These are phyloP conservation scores for Pilaira anomala DNA, from an alignment of 192 early-diverging fungal species.

Conservation along the genomic window DNA sequence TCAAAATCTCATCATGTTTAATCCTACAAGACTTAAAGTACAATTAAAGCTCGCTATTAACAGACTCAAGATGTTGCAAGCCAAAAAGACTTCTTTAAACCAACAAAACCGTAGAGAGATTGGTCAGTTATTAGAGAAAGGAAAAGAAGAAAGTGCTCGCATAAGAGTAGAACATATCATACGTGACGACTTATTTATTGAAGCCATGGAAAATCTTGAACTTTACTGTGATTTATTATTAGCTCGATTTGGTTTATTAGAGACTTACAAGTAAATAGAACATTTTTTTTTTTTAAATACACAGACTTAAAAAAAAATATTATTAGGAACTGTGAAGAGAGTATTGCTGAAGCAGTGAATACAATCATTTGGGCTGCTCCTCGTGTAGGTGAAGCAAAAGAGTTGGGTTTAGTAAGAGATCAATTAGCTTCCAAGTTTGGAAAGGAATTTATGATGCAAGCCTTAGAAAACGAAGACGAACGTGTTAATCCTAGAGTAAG, in stretches of 20 bases:
- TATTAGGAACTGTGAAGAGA: slow-evolving; percentile 69
- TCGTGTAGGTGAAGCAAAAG: slow-evolving; percentile 75
- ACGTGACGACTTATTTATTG: slow-evolving; percentile 88
- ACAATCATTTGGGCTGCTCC: slow-evolving; percentile 92
- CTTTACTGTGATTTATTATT: slow-evolving; percentile 86
- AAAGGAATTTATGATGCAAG: slow-evolving; percentile 70
- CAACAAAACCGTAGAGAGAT: slow-evolving; percentile 80
- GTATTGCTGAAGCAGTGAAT: slow-evolving; percentile 82
- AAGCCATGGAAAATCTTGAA: slow-evolving; percentile 92
- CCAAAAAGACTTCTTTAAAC: slow-evolving; percentile 78
- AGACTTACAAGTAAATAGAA: slow-evolving; percentile 63
- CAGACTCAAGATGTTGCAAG: slow-evolving; percentile 84
- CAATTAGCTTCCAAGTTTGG: slow-evolving; percentile 82
- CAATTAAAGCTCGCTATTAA: slow-evolving; percentile 86
- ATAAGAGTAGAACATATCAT: slow-evolving; percentile 92
- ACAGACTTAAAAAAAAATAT: not conserved
- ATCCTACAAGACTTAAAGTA: slow-evolving; percentile 71
- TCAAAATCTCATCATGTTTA: slow-evolving; percentile 41
- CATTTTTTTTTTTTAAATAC: not conserved
- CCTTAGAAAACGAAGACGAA: slow-evolving; percentile 71
- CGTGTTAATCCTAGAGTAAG: slow-evolving; percentile 76
- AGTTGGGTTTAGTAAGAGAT: slow-evolving; percentile 72
- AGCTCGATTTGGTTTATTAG: slow-evolving; percentile 85
- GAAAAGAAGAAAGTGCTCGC: slow-evolving; percentile 84
- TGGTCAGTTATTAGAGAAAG: slow-evolving; percentile 70